These are phyloP conservation scores for Camelina hispida DNA, from an alignment of 345 rosid species.

Conservation along the genomic window DNA sequence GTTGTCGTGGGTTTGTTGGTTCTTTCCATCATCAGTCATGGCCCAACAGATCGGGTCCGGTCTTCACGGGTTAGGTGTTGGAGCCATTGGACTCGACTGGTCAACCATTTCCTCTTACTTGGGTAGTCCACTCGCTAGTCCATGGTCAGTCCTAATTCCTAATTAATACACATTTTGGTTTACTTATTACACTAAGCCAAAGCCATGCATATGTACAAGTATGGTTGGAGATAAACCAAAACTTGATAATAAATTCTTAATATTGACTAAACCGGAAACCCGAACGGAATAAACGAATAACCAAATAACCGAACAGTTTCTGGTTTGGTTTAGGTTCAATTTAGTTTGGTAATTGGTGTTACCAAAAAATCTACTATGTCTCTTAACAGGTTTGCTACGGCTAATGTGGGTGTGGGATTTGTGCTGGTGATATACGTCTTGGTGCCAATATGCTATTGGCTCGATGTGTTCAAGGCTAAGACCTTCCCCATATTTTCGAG, in stretches of 20 bases:
- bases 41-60: conserved; percentile 97
- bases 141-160: conserved; percentile 65
- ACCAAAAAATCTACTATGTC: not conserved
- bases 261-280: not conserved
- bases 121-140: conserved; percentile 99
- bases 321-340: not conserved
- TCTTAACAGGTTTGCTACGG: conserved; percentile 70
- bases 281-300: not conserved
- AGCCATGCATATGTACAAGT: no score
- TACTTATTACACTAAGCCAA: not conserved
- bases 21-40: conserved; percentile 65
- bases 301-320: not conserved
- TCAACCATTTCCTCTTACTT: conserved; percentile 93
- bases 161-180: not conserved
- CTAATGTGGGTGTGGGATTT: conserved; percentile 86
- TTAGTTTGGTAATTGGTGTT: not conserved
- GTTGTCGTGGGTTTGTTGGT: conserved; percentile 95
- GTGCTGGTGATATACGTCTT: conserved; percentile 70
- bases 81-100: conserved; percentile 84
- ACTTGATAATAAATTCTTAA: not conserved
- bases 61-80: conserved; percentile 86
- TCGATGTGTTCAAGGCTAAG: conserved; percentile 73
- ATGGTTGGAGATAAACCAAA: not conserved
- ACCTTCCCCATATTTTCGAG: conserved; percentile 90
- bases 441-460: conserved; percentile 82